Base-by-base conservation (phyloP, 495 filamentous ascomycete genomes). In the Friedmanniomyces endolithicus region DNA sequence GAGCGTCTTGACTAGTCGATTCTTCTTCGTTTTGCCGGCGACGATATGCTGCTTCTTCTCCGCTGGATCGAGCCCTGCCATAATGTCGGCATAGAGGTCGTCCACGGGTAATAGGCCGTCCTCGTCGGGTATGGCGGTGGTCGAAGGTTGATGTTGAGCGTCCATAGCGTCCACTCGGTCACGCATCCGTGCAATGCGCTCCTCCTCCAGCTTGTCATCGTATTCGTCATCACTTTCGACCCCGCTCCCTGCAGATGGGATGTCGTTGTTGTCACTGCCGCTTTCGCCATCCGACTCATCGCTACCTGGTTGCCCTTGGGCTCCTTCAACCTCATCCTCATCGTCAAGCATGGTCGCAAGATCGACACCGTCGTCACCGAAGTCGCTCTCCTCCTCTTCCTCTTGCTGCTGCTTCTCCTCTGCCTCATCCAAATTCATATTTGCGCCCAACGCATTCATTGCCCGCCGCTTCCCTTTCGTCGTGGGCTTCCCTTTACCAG, bases 361-460 rank as follows among this genome's bases (percentile, higher is more conserved):
- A 71, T 95, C 88, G 51, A 95, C 81, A 17, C 85, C 88, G 59
- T 88, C 88, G 48, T 87, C 86, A 19, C 89, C 89, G 17, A 94
- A 73, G 50, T 64, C 65, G 45, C 85, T 81, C 11, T 57, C 61
- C 19, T 78, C 53, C 11, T 58, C 77, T 6, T 79, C 80, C 34
- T 80, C 78, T 9, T 81, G 80, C 1, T 73, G 67, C 23, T 65
- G 71, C 43, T 74, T 71, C 1, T 66, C 69, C 34, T 77, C 76
- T 9, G 72, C 76, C n/a, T 76, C 78, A 25, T 77, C 71, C 58
- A 86, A 66, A 63, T 76, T 73, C 40, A 84, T 67, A 46, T 76
- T 69, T 7, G 22, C 65, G 62, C 49, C 63, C 7, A 31, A 4
- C 27, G 58, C 57, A 24, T 59, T 60, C 57, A 24, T 59, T 37